A percentile compares a stretch with the other conserved stretches of the same genome.
Conservation (phyloP, 139 green algal species). For the Chlorella sp. region DNA sequence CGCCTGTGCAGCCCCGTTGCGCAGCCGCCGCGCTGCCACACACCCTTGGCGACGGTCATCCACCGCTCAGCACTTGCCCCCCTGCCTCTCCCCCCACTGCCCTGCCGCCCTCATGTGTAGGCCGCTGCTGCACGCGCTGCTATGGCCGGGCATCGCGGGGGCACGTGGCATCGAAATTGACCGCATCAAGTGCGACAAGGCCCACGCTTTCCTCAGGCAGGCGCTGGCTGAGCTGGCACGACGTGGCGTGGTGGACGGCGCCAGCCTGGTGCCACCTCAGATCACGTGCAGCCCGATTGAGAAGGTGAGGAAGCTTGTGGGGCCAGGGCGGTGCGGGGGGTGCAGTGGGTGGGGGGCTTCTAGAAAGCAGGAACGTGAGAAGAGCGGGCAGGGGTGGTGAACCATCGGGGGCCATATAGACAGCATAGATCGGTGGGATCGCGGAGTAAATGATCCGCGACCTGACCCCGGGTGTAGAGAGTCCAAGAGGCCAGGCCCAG, state of each 20-base stretch:
- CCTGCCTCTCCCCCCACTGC: neutral
- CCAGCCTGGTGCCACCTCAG: constrained; percentile 32
- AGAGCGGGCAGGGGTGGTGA: too few relatives aligned
- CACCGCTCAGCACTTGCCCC: too few relatives aligned
- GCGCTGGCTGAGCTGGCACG: constrained; percentile 50
- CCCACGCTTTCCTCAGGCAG: constrained; percentile 71
- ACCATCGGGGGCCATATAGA: too few relatives aligned
- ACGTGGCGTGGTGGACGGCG: constrained; percentile 14
- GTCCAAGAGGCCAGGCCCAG: too few relatives aligned
- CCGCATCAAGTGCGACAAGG: constrained; percentile 88
- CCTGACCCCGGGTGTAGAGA: too few relatives aligned
- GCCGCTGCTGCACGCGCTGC: constrained; percentile 83
- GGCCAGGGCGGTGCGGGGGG: too few relatives aligned
- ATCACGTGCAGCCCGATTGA: constrained; percentile 76
- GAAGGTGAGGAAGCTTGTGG: constrained; percentile 48
- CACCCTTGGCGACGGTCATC: too few relatives aligned
- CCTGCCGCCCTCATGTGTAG: constrained; percentile 40
- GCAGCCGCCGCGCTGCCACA: too few relatives aligned
- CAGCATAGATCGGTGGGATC: too few relatives aligned
- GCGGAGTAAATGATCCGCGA: too few relatives aligned
- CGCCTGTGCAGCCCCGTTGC: too few relatives aligned
- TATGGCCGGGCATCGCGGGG: constrained; percentile 53
- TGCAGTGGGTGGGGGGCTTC: neutral
- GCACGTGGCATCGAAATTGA: constrained; percentile 85
- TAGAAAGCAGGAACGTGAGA: neutral